Evolutionary conservation across 1,139 yeast species (phyloP).

Genomic region (Lodderomyces margitis): DNA sequence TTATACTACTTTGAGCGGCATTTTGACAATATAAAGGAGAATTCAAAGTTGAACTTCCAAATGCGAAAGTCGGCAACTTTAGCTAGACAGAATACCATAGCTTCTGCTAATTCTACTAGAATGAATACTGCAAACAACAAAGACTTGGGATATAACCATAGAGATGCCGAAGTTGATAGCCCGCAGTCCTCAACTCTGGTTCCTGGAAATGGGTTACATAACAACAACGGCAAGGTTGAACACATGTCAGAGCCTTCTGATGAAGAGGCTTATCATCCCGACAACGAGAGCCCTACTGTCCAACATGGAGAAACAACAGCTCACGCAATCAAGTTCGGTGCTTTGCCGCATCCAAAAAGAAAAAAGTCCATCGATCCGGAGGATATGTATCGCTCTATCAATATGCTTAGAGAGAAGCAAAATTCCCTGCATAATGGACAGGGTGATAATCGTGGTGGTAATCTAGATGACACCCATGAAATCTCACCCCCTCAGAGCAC

Average conservation of each 20-base stretch:
- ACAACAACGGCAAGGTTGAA: constrained; percentile 20
- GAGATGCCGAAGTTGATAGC: constrained; percentile 10
- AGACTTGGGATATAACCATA: constrained; percentile 26
- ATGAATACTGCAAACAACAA: constrained; percentile 40
- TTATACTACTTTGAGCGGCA: constrained; percentile 87
- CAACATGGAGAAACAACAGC: constrained; percentile 59
- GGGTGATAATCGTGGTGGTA: background rate
- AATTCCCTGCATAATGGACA: constrained; percentile 4
- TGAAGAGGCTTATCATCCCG: constrained; percentile 9
- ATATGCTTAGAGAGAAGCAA: constrained; percentile 49
- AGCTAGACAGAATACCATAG: constrained; percentile 49
- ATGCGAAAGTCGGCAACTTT: constrained; percentile 80
- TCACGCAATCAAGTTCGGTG: constrained; percentile 39
- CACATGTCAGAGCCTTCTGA: constrained; percentile 44
- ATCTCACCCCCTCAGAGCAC: background rate
- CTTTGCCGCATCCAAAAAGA: constrained; percentile 37
- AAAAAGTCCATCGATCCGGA: constrained; percentile 66
- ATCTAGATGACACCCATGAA: background rate
- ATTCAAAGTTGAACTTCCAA: constrained; percentile 69
- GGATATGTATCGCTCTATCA: constrained; percentile 80
- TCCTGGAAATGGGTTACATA: background rate
- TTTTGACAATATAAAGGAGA: constrained; percentile 76
- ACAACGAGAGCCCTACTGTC: constrained; percentile 1
- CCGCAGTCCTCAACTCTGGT: constrained; percentile 13
- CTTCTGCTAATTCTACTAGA: constrained; percentile 28